A percentile compares a stretch with the other conserved stretches of the same genome.
phyloP scores from a whole-genome alignment of 768 basidiomycete species.

The Leccinum barrowsii region DNA sequence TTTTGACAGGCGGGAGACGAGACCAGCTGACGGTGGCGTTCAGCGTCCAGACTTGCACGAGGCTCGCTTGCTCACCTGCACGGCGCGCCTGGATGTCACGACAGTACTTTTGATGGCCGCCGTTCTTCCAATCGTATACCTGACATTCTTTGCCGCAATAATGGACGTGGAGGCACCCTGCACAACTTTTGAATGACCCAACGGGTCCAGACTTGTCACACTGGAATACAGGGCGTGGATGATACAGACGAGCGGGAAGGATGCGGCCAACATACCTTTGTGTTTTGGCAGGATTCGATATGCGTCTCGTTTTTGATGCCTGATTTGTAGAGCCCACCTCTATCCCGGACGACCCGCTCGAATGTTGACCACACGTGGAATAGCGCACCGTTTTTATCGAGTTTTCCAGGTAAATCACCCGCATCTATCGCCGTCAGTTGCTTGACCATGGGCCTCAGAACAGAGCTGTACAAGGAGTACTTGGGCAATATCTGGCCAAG shows the following conservation, averaged over 20 bases:
- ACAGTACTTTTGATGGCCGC: slow-evolving; percentile 25
- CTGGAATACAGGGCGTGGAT: slow-evolving; percentile 7
- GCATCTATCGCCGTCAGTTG: slow-evolving; percentile 14
- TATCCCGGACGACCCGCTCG: slow-evolving; percentile 16
- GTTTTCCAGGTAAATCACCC: slow-evolving; percentile 9
- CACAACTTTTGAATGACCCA: slow-evolving; percentile 26
- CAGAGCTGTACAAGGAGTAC: slow-evolving; percentile 25
- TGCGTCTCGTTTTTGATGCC: slow-evolving; percentile 9
- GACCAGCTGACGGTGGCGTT: slow-evolving; percentile 16
- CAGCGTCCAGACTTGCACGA: not conserved
- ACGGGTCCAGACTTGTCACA: slow-evolving; percentile 24
- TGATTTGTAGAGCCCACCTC: slow-evolving; percentile 11
- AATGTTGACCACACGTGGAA: slow-evolving; percentile 21
- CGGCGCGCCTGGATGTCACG: slow-evolving; percentile 26
- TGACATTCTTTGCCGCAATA: slow-evolving; percentile 33
- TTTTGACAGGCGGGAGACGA: slow-evolving; percentile 18
- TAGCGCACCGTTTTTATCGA: slow-evolving; percentile 14
- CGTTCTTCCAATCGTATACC: slow-evolving; percentile 28
- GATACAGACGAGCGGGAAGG: not conserved
- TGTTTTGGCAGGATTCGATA: slow-evolving; percentile 25
- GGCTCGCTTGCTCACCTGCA: slow-evolving; percentile 14
- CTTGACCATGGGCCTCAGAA: slow-evolving; percentile 17
- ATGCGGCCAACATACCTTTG: slow-evolving; percentile 13
- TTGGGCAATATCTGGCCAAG: slow-evolving; percentile 24
- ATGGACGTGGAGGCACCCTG: slow-evolving; percentile 28